A percentile compares a stretch with the other conserved stretches of the same genome.
These are phyloP conservation scores for Marchantia polymorpha DNA, from an alignment of 225 moss, liverwort and hornwort genomes.

Conservation along the genomic window DNA sequence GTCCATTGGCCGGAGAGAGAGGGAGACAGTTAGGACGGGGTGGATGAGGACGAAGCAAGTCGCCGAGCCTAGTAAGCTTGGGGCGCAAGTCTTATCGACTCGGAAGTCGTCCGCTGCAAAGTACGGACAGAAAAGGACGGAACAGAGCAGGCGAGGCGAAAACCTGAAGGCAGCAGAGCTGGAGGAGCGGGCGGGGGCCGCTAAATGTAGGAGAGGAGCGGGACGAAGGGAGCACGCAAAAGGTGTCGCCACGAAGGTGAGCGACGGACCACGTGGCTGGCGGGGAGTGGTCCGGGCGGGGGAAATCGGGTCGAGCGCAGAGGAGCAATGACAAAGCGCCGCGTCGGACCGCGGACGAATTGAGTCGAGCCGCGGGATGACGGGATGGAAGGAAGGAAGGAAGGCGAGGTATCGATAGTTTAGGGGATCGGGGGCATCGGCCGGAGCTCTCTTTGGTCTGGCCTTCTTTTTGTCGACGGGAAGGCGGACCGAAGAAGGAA, in stretches of 20 bases:
- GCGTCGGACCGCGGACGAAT: slow-evolving; percentile 32
- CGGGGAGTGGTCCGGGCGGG: not conserved
- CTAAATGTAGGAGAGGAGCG: not conserved
- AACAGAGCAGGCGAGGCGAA: not conserved
- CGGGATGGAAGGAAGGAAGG: not conserved
- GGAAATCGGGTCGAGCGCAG: too few relatives aligned
- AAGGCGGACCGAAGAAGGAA: not conserved
- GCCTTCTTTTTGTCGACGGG: not conserved
- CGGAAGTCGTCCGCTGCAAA: not conserved
- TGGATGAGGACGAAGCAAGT: not conserved
- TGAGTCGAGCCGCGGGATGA: not conserved
- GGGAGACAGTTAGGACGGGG: too few relatives aligned
- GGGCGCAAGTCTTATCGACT: not conserved
- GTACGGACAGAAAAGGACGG: not conserved
- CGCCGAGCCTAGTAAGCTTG: not conserved
- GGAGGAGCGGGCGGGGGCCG: not conserved
- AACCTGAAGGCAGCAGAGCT: not conserved
- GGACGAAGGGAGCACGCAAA: not conserved
- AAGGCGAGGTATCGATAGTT: not conserved
- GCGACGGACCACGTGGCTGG: slow-evolving; percentile 16
- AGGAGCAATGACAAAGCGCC: slow-evolving; percentile 36
- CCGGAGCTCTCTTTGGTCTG: not conserved
- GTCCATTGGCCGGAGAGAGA: not conserved
- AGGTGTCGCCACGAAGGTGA: not conserved
- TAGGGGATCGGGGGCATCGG: not conserved